Conservation (phyloP, 2,329 filamentous ascomycete genomes). For the Cladosporium austrohemisphaericum region DNA sequence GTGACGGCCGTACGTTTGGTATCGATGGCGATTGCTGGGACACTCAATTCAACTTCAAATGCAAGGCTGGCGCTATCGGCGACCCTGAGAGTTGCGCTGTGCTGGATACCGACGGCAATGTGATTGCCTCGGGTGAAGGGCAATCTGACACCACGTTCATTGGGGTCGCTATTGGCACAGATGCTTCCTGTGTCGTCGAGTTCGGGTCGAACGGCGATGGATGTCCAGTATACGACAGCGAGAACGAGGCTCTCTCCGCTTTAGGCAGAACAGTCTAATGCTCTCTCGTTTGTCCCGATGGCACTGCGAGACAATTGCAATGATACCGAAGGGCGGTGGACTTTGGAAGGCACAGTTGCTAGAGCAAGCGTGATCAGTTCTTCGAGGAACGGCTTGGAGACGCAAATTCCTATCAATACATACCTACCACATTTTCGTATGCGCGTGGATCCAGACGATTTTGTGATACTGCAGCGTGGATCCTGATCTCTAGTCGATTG, state of each 20-base stretch:
- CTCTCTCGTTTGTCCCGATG: too few relatives aligned
- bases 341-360: too few relatives aligned
- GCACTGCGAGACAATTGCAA: too few relatives aligned
- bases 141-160: neutral
- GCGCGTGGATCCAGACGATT: too few relatives aligned
- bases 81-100: neutral
- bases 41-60: neutral
- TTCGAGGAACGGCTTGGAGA: too few relatives aligned
- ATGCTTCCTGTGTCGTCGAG: neutral
- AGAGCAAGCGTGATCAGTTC: too few relatives aligned
- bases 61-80: neutral
- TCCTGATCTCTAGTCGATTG: too few relatives aligned
- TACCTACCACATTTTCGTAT: too few relatives aligned
- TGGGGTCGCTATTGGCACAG: neutral
- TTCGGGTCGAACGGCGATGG: neutral
- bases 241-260: neutral
- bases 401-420: too few relatives aligned
- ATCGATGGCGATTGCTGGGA: slow-evolving; percentile 1
- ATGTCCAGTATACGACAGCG: neutral
- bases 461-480: too few relatives aligned
- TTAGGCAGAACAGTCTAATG: neutral
- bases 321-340: too few relatives aligned
- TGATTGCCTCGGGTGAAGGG: neutral
- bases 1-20: neutral
- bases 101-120: neutral